Percentiles rank a stretch among this genome's conserved stretches.
Evolutionary conservation across 1,139 yeast species (phyloP).

Genomic region (Candida albicans): DNA sequence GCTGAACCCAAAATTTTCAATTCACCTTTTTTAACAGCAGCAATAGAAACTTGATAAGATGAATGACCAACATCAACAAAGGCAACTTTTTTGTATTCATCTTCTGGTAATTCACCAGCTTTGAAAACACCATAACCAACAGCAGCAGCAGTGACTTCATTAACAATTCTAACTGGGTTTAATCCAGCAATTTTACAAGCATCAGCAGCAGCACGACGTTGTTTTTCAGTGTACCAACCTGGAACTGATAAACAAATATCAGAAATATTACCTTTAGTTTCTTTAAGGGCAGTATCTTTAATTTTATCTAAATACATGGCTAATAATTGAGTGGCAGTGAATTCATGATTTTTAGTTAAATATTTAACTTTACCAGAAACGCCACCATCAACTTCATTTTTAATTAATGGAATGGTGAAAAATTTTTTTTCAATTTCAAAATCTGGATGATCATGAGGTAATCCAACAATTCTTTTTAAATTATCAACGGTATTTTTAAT

Average conservation of each 20-base stretch:
- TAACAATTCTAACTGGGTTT: slow-evolving; percentile 96
- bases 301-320: slow-evolving; percentile 95
- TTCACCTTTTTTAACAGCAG: slow-evolving; percentile 94
- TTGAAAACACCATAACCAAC: slow-evolving; percentile 99
- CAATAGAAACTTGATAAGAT: slow-evolving; percentile 86
- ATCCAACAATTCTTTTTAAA: slow-evolving; percentile 87
- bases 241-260: slow-evolving; percentile 97
- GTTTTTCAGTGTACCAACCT: slow-evolving; percentile 94
- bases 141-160: slow-evolving; percentile 97
- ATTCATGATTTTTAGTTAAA: slow-evolving; percentile 75
- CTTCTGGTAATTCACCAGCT: slow-evolving; percentile 91
- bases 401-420: slow-evolving; percentile 68
- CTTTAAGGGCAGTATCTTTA: slow-evolving; percentile 75
- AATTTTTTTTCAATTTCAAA: slow-evolving; percentile 71
- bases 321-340: slow-evolving; percentile 84
- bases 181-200: slow-evolving; percentile 95
- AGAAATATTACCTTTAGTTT: slow-evolving; percentile 75
- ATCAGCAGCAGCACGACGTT: slow-evolving; percentile 95
- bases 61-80: slow-evolving; percentile 97
- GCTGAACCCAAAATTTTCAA: slow-evolving; percentile 90
- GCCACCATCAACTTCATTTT: slow-evolving; percentile 65
- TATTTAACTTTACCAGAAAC: slow-evolving; percentile 85
- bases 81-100: slow-evolving; percentile 85
- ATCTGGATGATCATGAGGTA: slow-evolving; percentile 75
- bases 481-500: slow-evolving; percentile 95